phyloP scores from a whole-genome alignment of 257 asterid species.

The Solanum piurae region DNA sequence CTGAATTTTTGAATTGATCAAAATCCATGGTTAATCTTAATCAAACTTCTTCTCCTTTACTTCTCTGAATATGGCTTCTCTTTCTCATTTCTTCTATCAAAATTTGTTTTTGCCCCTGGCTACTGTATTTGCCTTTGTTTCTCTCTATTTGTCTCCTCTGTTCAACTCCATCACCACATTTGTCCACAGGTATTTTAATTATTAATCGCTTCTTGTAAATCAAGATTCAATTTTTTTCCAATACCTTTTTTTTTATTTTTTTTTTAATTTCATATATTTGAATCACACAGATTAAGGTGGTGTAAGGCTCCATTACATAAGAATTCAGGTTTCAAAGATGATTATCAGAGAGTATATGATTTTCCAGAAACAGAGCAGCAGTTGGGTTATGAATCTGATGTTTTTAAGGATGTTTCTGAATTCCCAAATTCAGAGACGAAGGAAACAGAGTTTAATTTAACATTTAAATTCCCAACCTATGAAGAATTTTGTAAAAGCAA shows the following conservation, averaged over 20 bases:
- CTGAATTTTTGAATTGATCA: constrained; percentile 11
- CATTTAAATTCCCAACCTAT: constrained; percentile 53
- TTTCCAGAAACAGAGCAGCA: constrained; percentile 8
- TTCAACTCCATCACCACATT: constrained; percentile 26
- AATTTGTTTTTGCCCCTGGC: neutral
- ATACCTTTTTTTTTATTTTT: too few species aligned
- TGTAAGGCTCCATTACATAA: neutral
- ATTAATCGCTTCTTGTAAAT: neutral
- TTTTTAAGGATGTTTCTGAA: constrained; percentile 7
- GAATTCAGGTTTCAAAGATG: neutral
- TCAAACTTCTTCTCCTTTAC: neutral
- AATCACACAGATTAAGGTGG: constrained; percentile 20
- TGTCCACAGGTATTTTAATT: constrained; percentile 32
- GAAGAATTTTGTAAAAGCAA: constrained; percentile 44
- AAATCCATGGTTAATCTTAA: neutral
- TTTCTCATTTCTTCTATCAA: constrained; percentile 2
- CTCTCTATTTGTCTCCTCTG: constrained; percentile 25
- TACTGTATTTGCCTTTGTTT: constrained; percentile 18
- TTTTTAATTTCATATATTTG: neutral
- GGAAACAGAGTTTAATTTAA: constrained; percentile 21
- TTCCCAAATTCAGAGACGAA: constrained; percentile 15
- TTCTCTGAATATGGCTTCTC: constrained; percentile 33
- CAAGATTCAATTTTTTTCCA: neutral
- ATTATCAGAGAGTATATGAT: neutral
- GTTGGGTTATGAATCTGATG: neutral